A percentile compares a stretch with the other conserved stretches of the same genome.
These are phyloP conservation scores for Populus davidiana DNA, from an alignment of 345 rosid species.

Conservation along the genomic window DNA sequence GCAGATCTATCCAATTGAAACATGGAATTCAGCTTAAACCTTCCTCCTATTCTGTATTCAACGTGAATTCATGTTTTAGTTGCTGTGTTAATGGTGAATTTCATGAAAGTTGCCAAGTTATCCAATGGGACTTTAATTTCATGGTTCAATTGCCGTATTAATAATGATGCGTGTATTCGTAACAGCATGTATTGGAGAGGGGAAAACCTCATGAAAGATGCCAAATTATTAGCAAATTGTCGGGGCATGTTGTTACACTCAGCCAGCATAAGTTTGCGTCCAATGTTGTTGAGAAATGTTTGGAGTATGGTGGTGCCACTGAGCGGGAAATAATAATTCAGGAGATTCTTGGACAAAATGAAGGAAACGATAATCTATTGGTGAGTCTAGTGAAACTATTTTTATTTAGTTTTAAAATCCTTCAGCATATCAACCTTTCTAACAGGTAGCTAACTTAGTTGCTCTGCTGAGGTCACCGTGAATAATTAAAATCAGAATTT, in stretches of 20 bases:
- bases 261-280: conserved; percentile 99
- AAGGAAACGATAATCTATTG: conserved; percentile 79
- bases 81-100: neutral
- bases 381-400: conserved; percentile 38
- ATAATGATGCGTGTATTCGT: neutral
- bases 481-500: neutral
- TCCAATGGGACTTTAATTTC: neutral
- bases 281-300: conserved; percentile 93
- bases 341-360: conserved; percentile 73
- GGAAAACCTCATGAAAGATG: conserved; percentile 75
- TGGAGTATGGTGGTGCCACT: conserved; percentile 64
- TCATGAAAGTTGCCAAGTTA: neutral
- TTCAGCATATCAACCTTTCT: neutral
- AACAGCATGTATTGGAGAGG: conserved; percentile 90
- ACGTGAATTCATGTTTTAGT: neutral
- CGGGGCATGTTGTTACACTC: conserved; percentile 79
- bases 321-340: conserved; percentile 76
- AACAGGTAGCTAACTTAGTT: neutral
- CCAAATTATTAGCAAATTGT: conserved; percentile 67
- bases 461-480: neutral
- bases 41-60: neutral
- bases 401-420: neutral
- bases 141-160: neutral
- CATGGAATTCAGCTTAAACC: neutral
- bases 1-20: neutral